phyloP scores from a whole-genome alignment of 306 rosid species.

The Fragaria iinumae region DNA sequence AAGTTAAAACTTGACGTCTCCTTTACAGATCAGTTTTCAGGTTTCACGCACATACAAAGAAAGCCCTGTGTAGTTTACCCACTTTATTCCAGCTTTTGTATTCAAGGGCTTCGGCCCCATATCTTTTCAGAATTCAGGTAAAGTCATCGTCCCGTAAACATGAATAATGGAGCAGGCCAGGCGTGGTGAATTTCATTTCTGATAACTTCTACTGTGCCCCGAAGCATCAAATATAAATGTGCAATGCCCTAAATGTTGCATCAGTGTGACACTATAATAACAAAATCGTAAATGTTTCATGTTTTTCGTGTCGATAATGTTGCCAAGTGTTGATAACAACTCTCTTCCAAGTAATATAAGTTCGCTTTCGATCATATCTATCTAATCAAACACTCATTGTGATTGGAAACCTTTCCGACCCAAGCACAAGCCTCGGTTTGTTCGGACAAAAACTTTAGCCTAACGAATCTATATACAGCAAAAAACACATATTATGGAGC shows the following conservation, averaged over 20 bases:
- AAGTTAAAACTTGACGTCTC: background rate
- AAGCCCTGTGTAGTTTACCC: background rate
- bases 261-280: background rate
- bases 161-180: background rate
- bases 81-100: background rate
- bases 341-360: no score
- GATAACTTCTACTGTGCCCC: background rate
- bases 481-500: background rate
- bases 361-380: no score
- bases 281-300: background rate
- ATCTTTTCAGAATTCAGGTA: background rate
- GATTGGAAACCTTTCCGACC: no score
- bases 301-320: no score
- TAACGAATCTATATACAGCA: background rate
- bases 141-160: background rate
- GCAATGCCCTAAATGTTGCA: no score
- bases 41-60: background rate
- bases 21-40: slow-evolving; percentile 3
- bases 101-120: slow-evolving; percentile 2
- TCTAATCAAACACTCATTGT: no score
- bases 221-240: background rate
- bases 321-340: no score
- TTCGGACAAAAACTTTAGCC: background rate
- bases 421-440: background rate
- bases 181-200: background rate